Evolutionary conservation across 306 rosid species (phyloP), one percentile per base, ranked within the genome.

Genomic region (Albizia julibrissin): DNA sequence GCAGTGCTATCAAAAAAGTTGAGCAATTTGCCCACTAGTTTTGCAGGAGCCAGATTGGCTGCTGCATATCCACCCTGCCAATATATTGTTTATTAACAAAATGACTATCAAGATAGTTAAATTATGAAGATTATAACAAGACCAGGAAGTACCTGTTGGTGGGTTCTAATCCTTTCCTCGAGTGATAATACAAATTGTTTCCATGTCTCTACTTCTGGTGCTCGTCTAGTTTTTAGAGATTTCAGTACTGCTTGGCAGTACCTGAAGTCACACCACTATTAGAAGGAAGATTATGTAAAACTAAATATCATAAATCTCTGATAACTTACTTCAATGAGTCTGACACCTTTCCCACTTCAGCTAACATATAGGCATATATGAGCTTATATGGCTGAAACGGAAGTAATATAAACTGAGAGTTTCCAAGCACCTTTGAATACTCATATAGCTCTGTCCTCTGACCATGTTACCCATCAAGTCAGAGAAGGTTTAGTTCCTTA

Each of bases 401-500:
- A 82, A 89, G 91, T 74, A 94, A 87, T 73, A 90, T 77, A 88
- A 89, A 94, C 91, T 94, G 98, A 77, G 98, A 90, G 87, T 92
- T 94, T 71, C 98, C 98, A 71, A 92, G 94, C 87, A 92, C 92
- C 93, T 89, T 94, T 15, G 98, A 90, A 82, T 94, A 92, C 85
- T 94, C 98, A 21, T 94, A 94, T 76, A 94, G 80, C 86, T 94
- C 98, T 1, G 98, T 94, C 89, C 94, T 94, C 98, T 94, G 94
- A 69, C 89, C 86, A 88, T 67, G 78, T 76, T 37, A 79, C 39
- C 71, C 75, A 86, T 79, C 43, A 86, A 34, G 71, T 70, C 43
- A 83, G 61, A 21, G 78, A 69, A 80, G 83, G 61, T 73, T 29
- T 78, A 78, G 52, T 50, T 68, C 21, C 31, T 43, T 39, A 26